phyloP scores from a whole-genome alignment of 2,329 filamentous ascomycete species.

The Chaetomium globosum region DNA sequence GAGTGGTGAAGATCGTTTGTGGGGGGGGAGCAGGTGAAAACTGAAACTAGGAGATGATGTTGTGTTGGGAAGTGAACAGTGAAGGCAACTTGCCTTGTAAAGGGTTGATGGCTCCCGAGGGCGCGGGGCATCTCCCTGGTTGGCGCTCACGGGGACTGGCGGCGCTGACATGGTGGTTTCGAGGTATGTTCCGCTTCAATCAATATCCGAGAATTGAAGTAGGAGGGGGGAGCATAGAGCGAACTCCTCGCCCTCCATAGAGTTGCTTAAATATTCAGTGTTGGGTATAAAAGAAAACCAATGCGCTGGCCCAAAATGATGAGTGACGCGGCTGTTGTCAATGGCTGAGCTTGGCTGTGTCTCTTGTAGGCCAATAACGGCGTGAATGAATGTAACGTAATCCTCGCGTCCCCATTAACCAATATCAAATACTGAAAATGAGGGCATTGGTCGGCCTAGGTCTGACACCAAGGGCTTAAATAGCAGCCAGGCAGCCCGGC shows the following conservation, averaged over 20 bases:
- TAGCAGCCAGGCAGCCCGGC: background rate
- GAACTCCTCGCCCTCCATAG: background rate
- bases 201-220: background rate
- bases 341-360: background rate
- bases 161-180: conserved; percentile 30
- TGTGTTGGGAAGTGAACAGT: background rate
- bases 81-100: conserved; percentile 30
- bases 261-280: background rate
- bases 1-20: background rate
- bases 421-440: background rate
- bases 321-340: conserved; percentile 15
- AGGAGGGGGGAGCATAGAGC: background rate
- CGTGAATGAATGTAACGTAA: conserved; percentile 13
- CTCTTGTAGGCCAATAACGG: conserved; percentile 16
- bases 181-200: background rate
- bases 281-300: background rate
- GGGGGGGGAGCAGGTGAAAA: background rate
- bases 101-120: conserved; percentile 24
- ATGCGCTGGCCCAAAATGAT: background rate
- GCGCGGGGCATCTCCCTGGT: conserved; percentile 30
- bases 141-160: conserved; percentile 29
- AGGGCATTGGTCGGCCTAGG: background rate
- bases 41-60: too few relatives aligned
- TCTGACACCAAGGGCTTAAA: background rate
- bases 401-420: background rate